phyloP scores from a whole-genome alignment of 805 yeast genomes.

The Torulaspora franciscae region DNA sequence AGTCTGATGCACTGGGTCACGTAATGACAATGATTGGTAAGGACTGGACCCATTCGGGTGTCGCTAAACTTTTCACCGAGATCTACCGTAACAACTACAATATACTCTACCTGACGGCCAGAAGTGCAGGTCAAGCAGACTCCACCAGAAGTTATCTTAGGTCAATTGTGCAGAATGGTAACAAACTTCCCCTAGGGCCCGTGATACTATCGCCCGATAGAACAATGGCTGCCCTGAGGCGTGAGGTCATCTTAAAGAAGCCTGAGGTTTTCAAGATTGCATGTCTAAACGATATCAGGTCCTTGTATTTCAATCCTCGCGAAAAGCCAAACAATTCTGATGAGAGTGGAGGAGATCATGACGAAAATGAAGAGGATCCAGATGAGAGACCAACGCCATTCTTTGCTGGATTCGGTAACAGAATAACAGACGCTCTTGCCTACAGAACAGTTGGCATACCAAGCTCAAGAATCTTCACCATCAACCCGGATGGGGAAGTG shows the following conservation, averaged over 20 bases:
- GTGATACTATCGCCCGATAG: conserved; percentile 93
- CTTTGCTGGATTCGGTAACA: conserved; percentile 95
- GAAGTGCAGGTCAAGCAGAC: conserved; percentile 95
- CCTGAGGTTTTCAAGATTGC: conserved; percentile 99
- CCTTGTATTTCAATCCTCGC: conserved; percentile 46
- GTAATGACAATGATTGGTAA: conserved; percentile 87
- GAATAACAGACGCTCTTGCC: conserved; percentile 93
- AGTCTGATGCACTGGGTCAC: conserved; percentile 96
- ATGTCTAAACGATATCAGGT: conserved; percentile 78
- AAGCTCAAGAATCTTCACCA: conserved; percentile 88
- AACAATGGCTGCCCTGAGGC: conserved; percentile 86
- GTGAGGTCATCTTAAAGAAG: conserved; percentile 89
- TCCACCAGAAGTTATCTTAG: conserved; percentile 77
- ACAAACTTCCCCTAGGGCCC: conserved; percentile 78
- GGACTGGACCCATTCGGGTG: conserved; percentile 98
- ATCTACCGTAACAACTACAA: conserved; percentile 85
- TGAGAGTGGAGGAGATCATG: conserved; percentile 10
- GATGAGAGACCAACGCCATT: conserved; percentile 69
- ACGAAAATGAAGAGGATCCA: conserved; percentile 9
- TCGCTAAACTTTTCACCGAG: conserved; percentile 85
- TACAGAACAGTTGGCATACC: conserved; percentile 93
- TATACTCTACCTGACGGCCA: conserved; percentile 86
- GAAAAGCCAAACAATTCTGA: conserved; percentile 7
- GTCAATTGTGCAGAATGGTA: conserved; percentile 73
- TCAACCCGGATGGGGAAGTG: conserved; percentile 94